Evolutionary conservation across 768 basidiomycete genomes (phyloP).

Genomic region (Crucibulum laeve): DNA sequence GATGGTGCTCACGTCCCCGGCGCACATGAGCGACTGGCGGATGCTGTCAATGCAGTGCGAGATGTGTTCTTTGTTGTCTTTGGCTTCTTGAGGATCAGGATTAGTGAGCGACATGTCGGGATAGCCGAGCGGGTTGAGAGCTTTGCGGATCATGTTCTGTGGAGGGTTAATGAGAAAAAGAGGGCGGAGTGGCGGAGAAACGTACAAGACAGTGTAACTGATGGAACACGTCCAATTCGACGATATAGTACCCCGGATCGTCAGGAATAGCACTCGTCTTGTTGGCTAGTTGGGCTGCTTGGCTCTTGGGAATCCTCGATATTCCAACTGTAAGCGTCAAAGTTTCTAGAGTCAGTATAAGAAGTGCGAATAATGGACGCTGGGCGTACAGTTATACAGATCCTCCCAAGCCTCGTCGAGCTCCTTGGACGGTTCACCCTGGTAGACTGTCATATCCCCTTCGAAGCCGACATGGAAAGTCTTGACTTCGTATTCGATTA

Average conservation of each 20-base stretch:
- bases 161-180: neutral
- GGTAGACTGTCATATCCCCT: constrained; percentile 8
- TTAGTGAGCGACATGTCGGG: constrained; percentile 7
- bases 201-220: constrained; percentile 20
- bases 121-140: constrained; percentile 11
- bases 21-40: constrained; percentile 16
- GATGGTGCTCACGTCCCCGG: constrained; percentile 11
- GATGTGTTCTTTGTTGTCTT: constrained; percentile 8
- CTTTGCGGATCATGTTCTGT: constrained; percentile 14
- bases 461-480: constrained; percentile 9
- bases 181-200: neutral
- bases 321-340: constrained; percentile 11
- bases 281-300: constrained; percentile 14
- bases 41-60: constrained; percentile 15
- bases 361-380: neutral
- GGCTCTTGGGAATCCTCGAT: constrained; percentile 12
- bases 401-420: constrained; percentile 15
- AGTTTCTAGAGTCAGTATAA: neutral
- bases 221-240: constrained; percentile 20
- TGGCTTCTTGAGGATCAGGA: neutral
- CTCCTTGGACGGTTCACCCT: constrained; percentile 12
- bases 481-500: constrained; percentile 10
- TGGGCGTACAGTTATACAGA: constrained; percentile 11
- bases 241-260: constrained; percentile 17
- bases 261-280: constrained; percentile 14